Evolutionary conservation across 2,329 filamentous ascomycete genomes (phyloP).

Genomic region (Diaporthe destruens): DNA sequence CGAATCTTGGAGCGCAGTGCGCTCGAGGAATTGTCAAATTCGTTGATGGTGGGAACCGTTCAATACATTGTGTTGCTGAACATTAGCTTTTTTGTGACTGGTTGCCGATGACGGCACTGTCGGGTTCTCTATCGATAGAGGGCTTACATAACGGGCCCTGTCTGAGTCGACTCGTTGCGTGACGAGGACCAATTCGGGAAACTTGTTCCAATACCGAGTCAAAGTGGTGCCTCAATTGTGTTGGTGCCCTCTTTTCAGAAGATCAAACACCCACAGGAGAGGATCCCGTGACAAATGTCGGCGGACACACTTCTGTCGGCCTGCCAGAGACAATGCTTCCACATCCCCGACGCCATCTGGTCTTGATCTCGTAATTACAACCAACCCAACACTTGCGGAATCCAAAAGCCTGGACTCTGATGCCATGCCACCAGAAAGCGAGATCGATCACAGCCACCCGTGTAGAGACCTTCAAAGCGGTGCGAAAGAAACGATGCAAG

Average conservation of each 20-base stretch:
- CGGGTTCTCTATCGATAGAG: not conserved
- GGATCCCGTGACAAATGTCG: too few species aligned
- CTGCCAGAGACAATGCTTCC: too few species aligned
- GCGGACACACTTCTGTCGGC: too few species aligned
- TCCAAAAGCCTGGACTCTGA: not conserved
- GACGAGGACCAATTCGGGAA: too few species aligned
- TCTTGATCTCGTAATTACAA: not conserved
- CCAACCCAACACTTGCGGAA: not conserved
- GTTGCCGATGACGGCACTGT: conserved; percentile 25
- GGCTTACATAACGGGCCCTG: conserved; percentile 21
- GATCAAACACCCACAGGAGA: too few species aligned
- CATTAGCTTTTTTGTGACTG: conserved; percentile 31
- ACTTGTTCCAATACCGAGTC: too few species aligned
- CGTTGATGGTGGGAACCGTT: not conserved
- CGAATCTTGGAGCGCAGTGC: conserved; percentile 13
- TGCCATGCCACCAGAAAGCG: not conserved
- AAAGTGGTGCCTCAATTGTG: too few species aligned
- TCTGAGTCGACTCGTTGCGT: too few species aligned
- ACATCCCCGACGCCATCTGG: not conserved
- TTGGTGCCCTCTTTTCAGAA: too few species aligned
- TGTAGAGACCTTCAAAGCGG: too few species aligned
- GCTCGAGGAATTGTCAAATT: conserved; percentile 11
- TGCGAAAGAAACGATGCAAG: not conserved
- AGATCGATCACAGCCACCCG: not conserved
- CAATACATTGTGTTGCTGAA: conserved; percentile 18